A percentile compares a stretch with the other conserved stretches of the same genome.
Conservation (phyloP, 257 asterid species). For the Salvia splendens region DNA sequence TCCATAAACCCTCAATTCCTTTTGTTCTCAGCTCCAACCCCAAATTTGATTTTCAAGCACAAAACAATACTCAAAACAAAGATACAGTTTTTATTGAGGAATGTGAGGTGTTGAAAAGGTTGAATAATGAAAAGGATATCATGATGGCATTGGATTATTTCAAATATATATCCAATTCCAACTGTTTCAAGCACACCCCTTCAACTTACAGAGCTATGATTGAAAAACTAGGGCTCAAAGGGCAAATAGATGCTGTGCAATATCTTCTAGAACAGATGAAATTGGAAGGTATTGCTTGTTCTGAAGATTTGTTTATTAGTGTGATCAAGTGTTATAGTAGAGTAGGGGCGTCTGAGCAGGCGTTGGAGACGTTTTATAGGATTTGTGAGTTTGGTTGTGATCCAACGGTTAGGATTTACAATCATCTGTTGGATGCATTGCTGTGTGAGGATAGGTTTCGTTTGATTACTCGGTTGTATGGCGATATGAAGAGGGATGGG, state of each 20-base stretch:
- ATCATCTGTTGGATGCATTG: conserved; percentile 79
- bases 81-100: conserved; percentile 45
- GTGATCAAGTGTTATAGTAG: conserved; percentile 63
- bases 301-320: conserved; percentile 63
- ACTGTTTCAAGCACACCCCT: conserved; percentile 70
- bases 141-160: conserved; percentile 61
- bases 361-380: conserved; percentile 73
- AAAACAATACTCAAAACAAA: conserved; percentile 30
- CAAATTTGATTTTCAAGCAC: conserved; percentile 27
- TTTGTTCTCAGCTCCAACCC: conserved; percentile 61
- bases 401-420: conserved; percentile 80
- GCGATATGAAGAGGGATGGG: conserved; percentile 84
- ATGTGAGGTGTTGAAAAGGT: conserved; percentile 57
- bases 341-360: conserved; percentile 62
- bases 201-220: conserved; percentile 69
- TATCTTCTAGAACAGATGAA: conserved; percentile 90
- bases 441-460: conserved; percentile 70
- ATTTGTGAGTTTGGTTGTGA: conserved; percentile 73
- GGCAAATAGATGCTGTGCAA: conserved; percentile 72
- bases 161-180: conserved; percentile 56
- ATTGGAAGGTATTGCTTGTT: conserved; percentile 59
- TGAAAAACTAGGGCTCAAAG: conserved; percentile 57
- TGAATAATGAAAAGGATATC: conserved; percentile 53
- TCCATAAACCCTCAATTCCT: conserved; percentile 62
- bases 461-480: conserved; percentile 72